These are phyloP conservation scores for Coemansia sp. DNA, from an alignment of 192 early-diverging fungal genomes.

Conservation along the genomic window DNA sequence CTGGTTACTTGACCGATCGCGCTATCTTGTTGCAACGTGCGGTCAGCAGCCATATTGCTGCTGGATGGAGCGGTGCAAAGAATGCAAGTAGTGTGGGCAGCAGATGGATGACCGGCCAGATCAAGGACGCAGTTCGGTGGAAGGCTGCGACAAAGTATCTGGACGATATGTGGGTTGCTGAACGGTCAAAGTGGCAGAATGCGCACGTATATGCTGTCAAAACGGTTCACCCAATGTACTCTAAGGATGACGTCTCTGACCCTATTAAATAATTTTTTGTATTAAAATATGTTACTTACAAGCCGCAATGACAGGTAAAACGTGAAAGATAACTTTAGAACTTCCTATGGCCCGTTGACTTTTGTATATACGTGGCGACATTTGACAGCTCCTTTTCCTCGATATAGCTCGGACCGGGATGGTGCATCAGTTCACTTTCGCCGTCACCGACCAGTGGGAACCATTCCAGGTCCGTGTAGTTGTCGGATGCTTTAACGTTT, in stretches of 20 bases:
- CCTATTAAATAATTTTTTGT: not conserved
- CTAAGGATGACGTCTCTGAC: not conserved
- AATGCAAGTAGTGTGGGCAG: not conserved
- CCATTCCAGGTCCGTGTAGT: constrained; percentile 52
- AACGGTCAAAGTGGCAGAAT: constrained; percentile 34
- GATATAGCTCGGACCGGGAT: constrained; percentile 38
- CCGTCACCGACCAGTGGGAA: constrained; percentile 35
- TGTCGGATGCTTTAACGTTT: constrained; percentile 41
- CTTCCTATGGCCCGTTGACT: constrained; percentile 13
- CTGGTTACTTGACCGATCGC: constrained; percentile 19
- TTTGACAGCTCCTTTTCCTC: constrained; percentile 46
- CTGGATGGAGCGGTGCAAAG: constrained; percentile 20
- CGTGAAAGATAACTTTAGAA: not conserved
- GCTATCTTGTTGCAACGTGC: constrained; percentile 4
- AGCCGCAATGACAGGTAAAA: constrained; percentile 4
- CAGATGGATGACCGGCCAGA: constrained; percentile 1
- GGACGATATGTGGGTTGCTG: constrained; percentile 11
- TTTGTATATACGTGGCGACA: constrained; percentile 38
- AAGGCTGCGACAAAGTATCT: constrained; percentile 2
- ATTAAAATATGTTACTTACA: constrained; percentile 6
- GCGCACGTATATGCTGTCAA: constrained; percentile 34
- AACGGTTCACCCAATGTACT: constrained; percentile 32
- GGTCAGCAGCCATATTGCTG: not conserved
- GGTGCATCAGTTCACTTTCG: constrained; percentile 31
- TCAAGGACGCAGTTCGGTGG: constrained; percentile 22